Evolutionary conservation across 495 filamentous ascomycete genomes (phyloP).

Genomic region (Aspergillus baeticus): DNA sequence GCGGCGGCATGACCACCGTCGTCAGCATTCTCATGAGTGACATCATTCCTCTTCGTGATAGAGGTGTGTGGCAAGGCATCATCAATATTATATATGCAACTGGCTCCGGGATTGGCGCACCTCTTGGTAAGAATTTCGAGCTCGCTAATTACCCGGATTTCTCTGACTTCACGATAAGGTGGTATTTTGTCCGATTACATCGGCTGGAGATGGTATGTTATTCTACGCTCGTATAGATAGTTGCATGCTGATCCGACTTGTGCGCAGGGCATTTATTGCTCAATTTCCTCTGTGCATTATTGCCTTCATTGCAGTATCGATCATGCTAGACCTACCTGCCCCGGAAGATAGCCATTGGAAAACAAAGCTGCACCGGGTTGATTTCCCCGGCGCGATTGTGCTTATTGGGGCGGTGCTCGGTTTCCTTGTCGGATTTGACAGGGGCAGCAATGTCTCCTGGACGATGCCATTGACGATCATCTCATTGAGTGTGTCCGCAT

Average conservation of each 20-base stretch:
- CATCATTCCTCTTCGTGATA: slow-evolving; percentile 70
- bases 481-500: slow-evolving; percentile 54
- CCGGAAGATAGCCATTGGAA: slow-evolving; percentile 57
- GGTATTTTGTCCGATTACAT: slow-evolving; percentile 73
- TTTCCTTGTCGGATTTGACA: slow-evolving; percentile 74
- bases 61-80: slow-evolving; percentile 80
- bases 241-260: slow-evolving; percentile 1
- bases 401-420: slow-evolving; percentile 70
- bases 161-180: slow-evolving; percentile 25
- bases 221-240: background rate
- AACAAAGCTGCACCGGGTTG: slow-evolving; percentile 67
- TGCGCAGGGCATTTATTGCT: slow-evolving; percentile 62
- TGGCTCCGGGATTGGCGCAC: slow-evolving; percentile 70
- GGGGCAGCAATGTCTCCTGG: slow-evolving; percentile 76
- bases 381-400: slow-evolving; percentile 73
- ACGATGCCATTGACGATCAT: slow-evolving; percentile 55
- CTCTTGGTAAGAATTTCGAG: slow-evolving; percentile 51
- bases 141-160: background rate
- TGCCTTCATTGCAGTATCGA: slow-evolving; percentile 62
- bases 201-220: slow-evolving; percentile 75
- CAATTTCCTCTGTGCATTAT: slow-evolving; percentile 70
- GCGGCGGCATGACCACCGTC: slow-evolving; percentile 82
- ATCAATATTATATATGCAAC: slow-evolving; percentile 76
- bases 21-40: slow-evolving; percentile 78
- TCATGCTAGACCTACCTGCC: slow-evolving; percentile 61